These are phyloP conservation scores for Fallopia convolvulus DNA, from an alignment of 148 eudicot genomes.

Conservation along the genomic window DNA sequence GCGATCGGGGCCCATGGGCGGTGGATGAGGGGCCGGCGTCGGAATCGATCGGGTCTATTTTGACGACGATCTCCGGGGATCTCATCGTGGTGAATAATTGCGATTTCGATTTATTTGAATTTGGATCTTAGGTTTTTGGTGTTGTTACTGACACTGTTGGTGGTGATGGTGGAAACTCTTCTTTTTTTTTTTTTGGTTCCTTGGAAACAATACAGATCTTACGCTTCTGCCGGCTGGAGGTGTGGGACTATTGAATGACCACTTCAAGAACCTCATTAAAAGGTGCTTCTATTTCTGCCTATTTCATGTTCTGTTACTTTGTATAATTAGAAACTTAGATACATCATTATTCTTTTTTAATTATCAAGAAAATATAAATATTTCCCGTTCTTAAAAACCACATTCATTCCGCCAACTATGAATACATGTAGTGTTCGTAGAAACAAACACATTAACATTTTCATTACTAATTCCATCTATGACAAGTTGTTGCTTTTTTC, in stretches of 20 bases:
- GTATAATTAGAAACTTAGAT: not conserved
- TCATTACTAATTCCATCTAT: no score
- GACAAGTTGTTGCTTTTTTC: no score
- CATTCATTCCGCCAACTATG: no score
- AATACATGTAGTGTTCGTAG: no score
- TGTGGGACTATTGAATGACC: not conserved
- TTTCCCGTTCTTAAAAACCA: no score
- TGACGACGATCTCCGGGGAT: not conserved
- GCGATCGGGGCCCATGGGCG: not conserved
- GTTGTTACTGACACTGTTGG: not conserved
- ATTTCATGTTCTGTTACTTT: not conserved
- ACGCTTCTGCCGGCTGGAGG: slow-evolving; percentile 5
- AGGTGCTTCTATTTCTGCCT: not conserved
- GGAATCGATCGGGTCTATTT: not conserved
- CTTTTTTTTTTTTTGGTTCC: no score
- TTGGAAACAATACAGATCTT: not conserved
- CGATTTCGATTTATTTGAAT: not conserved
- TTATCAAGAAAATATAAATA: no score
- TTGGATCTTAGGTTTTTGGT: not conserved
- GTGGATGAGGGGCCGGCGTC: not conserved
- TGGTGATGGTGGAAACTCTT: not conserved
- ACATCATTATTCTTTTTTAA: not conserved
- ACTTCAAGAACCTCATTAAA: not conserved
- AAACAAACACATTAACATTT: no score
- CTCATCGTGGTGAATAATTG: not conserved